Evolutionary conservation across 192 early-diverging fungal species (phyloP).

Genomic region (Umbelopsis sp.): DNA sequence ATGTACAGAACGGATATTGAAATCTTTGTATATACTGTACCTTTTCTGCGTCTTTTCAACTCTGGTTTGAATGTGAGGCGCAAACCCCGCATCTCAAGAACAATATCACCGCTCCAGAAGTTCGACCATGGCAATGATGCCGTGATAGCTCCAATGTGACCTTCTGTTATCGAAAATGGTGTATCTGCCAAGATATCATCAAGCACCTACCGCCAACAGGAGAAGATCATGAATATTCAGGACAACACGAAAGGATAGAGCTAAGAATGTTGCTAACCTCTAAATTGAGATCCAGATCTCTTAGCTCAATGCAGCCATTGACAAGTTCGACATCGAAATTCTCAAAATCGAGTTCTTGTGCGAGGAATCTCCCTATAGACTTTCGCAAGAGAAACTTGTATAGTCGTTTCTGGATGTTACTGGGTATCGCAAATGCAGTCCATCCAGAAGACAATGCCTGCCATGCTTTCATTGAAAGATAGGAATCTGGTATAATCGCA

Average conservation of each 20-base stretch:
- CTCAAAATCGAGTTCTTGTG: constrained; percentile 72
- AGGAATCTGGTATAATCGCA: background rate
- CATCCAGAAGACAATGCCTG: constrained; percentile 30
- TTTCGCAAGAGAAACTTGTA: constrained; percentile 80
- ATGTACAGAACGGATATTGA: constrained; percentile 67
- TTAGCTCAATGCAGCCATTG: constrained; percentile 73
- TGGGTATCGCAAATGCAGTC: constrained; percentile 53
- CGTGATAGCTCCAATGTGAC: constrained; percentile 67
- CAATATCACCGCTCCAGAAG: constrained; percentile 79
- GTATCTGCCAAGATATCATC: constrained; percentile 69
- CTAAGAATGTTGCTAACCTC: constrained; percentile 50
- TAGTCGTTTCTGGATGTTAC: constrained; percentile 80
- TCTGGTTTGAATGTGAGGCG: constrained; percentile 53
- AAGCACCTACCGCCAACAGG: constrained; percentile 57
- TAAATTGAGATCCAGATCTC: constrained; percentile 78
- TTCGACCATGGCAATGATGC: constrained; percentile 83
- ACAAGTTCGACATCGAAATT: constrained; percentile 86
- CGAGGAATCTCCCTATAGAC: constrained; percentile 84
- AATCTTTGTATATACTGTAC: constrained; percentile 53
- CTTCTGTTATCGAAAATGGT: constrained; percentile 71
- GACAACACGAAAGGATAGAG: background rate
- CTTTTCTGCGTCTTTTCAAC: constrained; percentile 27
- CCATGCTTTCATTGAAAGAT: constrained; percentile 19
- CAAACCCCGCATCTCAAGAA: constrained; percentile 72
- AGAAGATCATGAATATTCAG: background rate